Conservation (phyloP, 768 basidiomycete species). For the Suillus alpinus region DNA sequence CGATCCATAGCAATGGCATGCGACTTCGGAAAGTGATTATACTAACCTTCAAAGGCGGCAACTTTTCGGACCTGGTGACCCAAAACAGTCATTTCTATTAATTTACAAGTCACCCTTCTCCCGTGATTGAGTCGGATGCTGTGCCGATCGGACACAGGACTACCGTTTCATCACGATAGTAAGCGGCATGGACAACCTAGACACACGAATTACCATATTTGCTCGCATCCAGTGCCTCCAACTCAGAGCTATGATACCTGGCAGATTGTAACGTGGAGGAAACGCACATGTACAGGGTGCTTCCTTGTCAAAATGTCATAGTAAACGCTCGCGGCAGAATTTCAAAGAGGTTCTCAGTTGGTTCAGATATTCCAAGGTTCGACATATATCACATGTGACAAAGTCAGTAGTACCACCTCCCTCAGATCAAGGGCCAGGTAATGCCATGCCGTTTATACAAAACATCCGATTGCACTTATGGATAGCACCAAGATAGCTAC, state of each 20-base stretch:
- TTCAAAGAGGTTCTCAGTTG: background rate
- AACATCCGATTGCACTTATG: background rate
- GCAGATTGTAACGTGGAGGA: background rate
- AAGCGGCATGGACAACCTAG: background rate
- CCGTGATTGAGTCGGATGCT: constrained; percentile 4
- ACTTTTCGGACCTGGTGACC: background rate
- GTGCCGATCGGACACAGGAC: constrained; percentile 1
- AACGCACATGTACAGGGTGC: background rate
- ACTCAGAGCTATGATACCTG: background rate
- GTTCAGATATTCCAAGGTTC: background rate
- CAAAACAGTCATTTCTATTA: background rate
- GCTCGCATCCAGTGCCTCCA: background rate
- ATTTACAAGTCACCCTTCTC: background rate
- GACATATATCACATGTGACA: background rate
- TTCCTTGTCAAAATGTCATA: background rate
- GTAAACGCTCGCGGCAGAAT: background rate
- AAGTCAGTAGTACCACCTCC: background rate
- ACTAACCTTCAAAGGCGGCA: constrained; percentile 1
- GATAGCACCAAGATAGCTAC: constrained; percentile 1
- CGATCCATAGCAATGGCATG: constrained; percentile 3
- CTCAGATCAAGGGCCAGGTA: background rate
- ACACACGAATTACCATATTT: background rate
- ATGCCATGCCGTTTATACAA: background rate
- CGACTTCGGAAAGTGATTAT: constrained; percentile 4
- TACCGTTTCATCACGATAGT: background rate